These are phyloP conservation scores for Acacia pycnantha DNA, from an alignment of 331 rosid species.

Conservation along the genomic window DNA sequence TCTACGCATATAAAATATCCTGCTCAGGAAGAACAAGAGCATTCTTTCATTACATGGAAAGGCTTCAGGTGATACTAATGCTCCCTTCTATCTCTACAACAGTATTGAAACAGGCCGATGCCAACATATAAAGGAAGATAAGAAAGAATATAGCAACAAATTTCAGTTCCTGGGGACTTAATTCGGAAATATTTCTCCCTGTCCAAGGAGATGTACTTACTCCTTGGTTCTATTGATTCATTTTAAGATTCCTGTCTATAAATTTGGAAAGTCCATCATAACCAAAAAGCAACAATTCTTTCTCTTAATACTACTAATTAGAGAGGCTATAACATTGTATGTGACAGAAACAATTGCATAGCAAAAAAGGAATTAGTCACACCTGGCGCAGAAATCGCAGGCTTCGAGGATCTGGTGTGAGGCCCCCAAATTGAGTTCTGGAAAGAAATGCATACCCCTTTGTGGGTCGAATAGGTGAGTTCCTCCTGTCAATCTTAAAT, in stretches of 20 bases:
- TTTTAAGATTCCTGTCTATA: background rate
- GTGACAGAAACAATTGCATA: conserved; percentile 18
- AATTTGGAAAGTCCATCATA: background rate
- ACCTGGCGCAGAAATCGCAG: conserved; percentile 91
- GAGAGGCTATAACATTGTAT: background rate
- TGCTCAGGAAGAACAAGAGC: background rate
- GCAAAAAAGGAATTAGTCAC: conserved; percentile 19
- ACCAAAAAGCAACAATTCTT: background rate
- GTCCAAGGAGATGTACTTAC: background rate
- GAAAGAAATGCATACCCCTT: conserved; percentile 89
- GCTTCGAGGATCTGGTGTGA: conserved; percentile 81
- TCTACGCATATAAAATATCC: conserved; percentile 8
- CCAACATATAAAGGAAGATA: background rate
- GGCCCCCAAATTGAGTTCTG: conserved; percentile 87
- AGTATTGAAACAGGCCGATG: background rate
- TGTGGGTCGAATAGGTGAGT: conserved; percentile 78
- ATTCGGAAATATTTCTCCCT: background rate
- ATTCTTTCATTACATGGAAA: conserved; percentile 8
- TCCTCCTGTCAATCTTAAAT: conserved; percentile 75
- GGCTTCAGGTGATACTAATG: background rate
- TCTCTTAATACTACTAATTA: background rate
- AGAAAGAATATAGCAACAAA: background rate
- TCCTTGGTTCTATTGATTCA: background rate
- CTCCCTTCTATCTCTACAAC: conserved; percentile 16
- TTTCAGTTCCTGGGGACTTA: background rate